These are phyloP conservation scores for Neostapfia colusana DNA, from an alignment of 176 grass and related monocot genomes.

Conservation along the genomic window DNA sequence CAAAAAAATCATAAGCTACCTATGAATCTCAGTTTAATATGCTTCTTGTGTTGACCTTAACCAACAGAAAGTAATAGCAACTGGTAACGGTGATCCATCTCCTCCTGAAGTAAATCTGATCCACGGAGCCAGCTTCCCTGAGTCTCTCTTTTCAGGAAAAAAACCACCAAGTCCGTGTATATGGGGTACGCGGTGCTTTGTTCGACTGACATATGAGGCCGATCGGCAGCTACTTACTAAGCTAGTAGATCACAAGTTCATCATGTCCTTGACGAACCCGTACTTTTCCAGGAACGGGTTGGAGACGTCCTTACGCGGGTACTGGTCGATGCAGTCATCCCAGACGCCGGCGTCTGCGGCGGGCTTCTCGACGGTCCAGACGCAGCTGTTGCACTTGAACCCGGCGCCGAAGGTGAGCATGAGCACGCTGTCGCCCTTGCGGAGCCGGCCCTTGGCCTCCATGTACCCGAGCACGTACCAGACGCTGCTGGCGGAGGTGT, in stretches of 20 bases:
- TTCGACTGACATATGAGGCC: too few relatives aligned
- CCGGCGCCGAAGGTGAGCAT: conserved; percentile 97
- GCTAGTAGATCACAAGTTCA: conserved; percentile 30
- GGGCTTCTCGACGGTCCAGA: conserved; percentile 64
- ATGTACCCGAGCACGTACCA: conserved; percentile 89
- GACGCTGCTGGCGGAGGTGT: conserved; percentile 92
- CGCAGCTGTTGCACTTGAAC: conserved; percentile 95
- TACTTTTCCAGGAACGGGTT: conserved; percentile 88
- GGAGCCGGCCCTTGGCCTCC: conserved; percentile 68
- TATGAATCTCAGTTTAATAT: too few relatives aligned
- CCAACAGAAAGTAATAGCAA: too few relatives aligned
- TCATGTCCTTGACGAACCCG: conserved; percentile 75
- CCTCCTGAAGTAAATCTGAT: too few relatives aligned
- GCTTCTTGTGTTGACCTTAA: too few relatives aligned
- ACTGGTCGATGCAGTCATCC: conserved; percentile 61
- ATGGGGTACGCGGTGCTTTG: too few relatives aligned
- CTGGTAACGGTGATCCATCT: too few relatives aligned
- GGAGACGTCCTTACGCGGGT: conserved; percentile 61
- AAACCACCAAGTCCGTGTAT: too few relatives aligned
- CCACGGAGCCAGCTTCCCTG: too few relatives aligned
- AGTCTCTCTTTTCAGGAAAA: too few relatives aligned
- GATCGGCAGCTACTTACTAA: too few relatives aligned
- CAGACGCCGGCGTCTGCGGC: conserved; percentile 50
- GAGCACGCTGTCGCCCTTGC: conserved; percentile 59
- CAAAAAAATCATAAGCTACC: too few relatives aligned